Evolutionary conservation across 2,329 filamentous ascomycete genomes (phyloP).

Genomic region (Cytospora piceicola): DNA sequence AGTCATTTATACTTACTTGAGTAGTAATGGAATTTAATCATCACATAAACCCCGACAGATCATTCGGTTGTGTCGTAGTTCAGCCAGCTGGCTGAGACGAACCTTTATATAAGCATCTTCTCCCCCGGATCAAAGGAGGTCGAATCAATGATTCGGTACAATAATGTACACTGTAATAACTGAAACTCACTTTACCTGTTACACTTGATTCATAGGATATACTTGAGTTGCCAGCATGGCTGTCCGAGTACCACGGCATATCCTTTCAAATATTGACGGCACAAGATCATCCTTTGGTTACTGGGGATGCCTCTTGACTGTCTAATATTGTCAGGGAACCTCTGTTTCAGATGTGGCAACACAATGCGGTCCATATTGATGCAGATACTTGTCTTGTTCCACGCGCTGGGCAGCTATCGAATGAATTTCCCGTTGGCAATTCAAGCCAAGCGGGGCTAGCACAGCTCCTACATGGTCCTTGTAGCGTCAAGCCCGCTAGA

Average conservation of each 20-base stretch:
- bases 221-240: neutral
- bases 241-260: neutral
- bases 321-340: conserved; percentile 1
- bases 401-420: neutral
- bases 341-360: neutral
- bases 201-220: neutral
- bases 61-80: neutral
- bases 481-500: neutral
- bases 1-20: no score
- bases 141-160: neutral
- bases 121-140: neutral
- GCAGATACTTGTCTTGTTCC: neutral
- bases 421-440: neutral
- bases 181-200: no score
- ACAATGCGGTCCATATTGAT: neutral
- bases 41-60: no score
- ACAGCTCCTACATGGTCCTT: neutral
- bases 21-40: no score
- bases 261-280: neutral
- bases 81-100: neutral
- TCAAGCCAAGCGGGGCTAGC: neutral
- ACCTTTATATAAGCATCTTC: neutral
- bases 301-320: neutral
- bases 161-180: no score
- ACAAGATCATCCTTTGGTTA: neutral